Percentiles rank a stretch among this genome's conserved stretches.
phyloP scores from a whole-genome alignment of 1,139 yeast species.

The Pichia sp. region DNA sequence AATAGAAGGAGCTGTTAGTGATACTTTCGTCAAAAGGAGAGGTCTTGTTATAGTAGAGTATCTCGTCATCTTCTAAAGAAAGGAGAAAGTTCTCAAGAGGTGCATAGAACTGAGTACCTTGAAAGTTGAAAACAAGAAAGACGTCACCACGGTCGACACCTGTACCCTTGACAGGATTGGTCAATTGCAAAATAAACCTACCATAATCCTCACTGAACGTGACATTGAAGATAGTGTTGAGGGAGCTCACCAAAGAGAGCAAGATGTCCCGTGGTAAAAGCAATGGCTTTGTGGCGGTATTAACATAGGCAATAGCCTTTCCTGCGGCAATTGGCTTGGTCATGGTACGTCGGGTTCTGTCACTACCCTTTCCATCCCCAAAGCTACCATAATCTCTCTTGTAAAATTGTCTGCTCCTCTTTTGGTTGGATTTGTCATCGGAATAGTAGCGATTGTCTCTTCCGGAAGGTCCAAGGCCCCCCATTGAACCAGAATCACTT shows the following conservation, averaged over 20 bases:
- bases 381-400: too few species aligned
- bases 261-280: constrained; percentile 38
- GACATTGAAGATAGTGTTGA: constrained; percentile 30
- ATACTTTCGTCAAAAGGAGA: neutral
- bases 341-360: neutral
- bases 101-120: constrained; percentile 39
- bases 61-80: constrained; percentile 19
- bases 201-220: constrained; percentile 23
- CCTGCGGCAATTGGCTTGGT: constrained; percentile 24
- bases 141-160: constrained; percentile 1
- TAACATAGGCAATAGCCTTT: constrained; percentile 38
- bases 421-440: too few species aligned
- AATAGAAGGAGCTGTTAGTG: constrained; percentile 9
- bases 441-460: constrained; percentile 1
- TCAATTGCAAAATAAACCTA: constrained; percentile 25
- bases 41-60: constrained; percentile 4
- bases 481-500: constrained; percentile 5
- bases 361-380: too few species aligned
- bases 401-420: too few species aligned
- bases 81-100: constrained; percentile 35
- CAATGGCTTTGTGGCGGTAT: constrained; percentile 32
- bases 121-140: constrained; percentile 36
- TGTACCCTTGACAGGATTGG: too few species aligned
- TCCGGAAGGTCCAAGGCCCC: too few species aligned
- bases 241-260: constrained; percentile 30